Base-by-base conservation (phyloP, 176 grass and related monocot species). In the Miscanthus lutarioriparius region DNA sequence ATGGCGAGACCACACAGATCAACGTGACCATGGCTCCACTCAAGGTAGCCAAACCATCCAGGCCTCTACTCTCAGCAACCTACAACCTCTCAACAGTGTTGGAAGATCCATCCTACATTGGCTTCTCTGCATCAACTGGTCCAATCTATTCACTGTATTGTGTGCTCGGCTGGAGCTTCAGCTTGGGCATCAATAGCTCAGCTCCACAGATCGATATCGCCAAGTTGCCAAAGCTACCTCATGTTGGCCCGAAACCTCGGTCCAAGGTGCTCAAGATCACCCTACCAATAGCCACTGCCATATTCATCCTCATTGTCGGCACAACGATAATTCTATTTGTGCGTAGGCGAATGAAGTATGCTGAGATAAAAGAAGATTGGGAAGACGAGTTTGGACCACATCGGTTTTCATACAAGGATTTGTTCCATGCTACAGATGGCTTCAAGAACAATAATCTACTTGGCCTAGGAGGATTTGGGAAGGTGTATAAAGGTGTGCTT, bases 371-470 rank as follows among this genome's bases (percentile, higher is more conserved):
- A 14, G 77, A 80, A 48, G 77, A 80, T 2, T 80, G 77, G 77
- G 77, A 80, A 8, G 62, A 17, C 0, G 77, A 80, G 8, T 80
- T 67, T 48, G 26, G 77, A 25, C 77, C 77, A 23, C 70, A 83
- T 19, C 69, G 38, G 0, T 72, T 83, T 39, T 44, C 53, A 9
- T 83, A 47, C 37, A 83, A 83, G 54, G 69, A 83, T 61, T 17
- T 83, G 38, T 72, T 61, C 26, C 26, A 64, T 23, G 70, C 70
- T n/a, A 83, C 81, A 22, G 38, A 74, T 44, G 81, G 81, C 23
- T 83, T 83, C 9, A 44, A 25, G 3, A 36, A 26, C 6, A 74
- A 83, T 17, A 61, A 65, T 11, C 39, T 83, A 9, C 70, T 83
- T 48, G 81, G 81, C 22, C 23, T 23, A 2, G 68, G 80, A 72